Evolutionary conservation across 371 early-diverging fungal species (phyloP).

Genomic region (Circinella umbellata): DNA sequence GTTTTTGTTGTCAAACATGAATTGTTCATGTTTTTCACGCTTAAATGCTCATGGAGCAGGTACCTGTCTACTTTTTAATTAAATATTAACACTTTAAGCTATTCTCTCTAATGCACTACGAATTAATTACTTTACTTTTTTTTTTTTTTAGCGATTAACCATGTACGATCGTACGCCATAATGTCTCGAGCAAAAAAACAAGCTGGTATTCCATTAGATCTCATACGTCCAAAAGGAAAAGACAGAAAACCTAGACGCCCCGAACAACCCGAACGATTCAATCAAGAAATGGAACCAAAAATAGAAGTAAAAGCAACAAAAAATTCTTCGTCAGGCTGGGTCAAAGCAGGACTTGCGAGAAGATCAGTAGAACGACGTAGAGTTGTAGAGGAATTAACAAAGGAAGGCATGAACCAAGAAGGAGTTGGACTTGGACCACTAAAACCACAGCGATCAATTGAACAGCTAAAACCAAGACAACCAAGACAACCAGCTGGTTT

Average conservation of each 20-base stretch:
- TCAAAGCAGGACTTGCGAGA: constrained; percentile 6
- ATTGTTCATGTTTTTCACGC: background rate
- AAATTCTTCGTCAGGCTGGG: background rate
- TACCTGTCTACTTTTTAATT: background rate
- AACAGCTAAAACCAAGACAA: background rate
- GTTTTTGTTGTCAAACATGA: background rate
- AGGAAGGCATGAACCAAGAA: background rate
- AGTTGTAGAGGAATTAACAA: background rate
- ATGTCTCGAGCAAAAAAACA: constrained; percentile 26
- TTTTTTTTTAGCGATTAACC: background rate
- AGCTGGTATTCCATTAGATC: constrained; percentile 25
- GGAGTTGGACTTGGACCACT: background rate
- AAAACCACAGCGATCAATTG: background rate
- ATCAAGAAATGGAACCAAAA: background rate
- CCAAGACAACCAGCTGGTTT: constrained; percentile 17
- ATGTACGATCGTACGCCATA: constrained; percentile 25
- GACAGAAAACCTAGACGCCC: background rate
- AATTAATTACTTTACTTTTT: background rate
- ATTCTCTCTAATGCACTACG: background rate
- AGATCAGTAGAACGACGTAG: background rate
- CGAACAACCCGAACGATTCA: background rate
- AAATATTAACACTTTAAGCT: background rate
- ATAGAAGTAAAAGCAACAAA: background rate
- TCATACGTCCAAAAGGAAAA: constrained; percentile 13
- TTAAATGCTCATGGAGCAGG: background rate